Evolutionary conservation across 352 stramenopile species (phyloP), one percentile per base, ranked within the genome.

Genomic region (Globisporangium cystogenes): DNA sequence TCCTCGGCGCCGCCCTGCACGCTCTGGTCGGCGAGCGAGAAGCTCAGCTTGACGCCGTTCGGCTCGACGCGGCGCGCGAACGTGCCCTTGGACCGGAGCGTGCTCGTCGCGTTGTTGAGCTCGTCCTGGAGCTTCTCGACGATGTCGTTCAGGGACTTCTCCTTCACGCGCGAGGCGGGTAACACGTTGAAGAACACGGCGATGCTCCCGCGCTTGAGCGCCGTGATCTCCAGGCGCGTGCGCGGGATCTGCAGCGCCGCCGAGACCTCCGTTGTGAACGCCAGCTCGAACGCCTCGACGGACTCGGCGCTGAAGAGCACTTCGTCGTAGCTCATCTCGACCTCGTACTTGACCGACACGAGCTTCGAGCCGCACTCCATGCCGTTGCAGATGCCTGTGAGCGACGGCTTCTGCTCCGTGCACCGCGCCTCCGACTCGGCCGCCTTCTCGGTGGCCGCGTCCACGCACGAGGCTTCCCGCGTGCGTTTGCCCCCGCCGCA

Each of bases 321-420:
- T 46, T 90, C 79, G 53, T 90, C 76, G 61, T 76, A 90, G 51
- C 75, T 76, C 66, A 86, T 86, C 60, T 90, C 76, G 8, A 90
- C 69, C 53, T 86, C 55, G 62, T 87, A 90, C 48, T 66, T 71
- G 49, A 87, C 68, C 11, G 71, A 67, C 23, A 88, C 74, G 16
- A 84, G 67, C 55, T 85, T 87, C 16, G 74, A 85, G 14, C 79
- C 79, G 48, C 79, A 90, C 45, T 87, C 76, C 63, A 90, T 86
- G 35, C 78, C 70, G 41, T 89, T 89, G 70, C 78, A 89, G 24
- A 89, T 87, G 11, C 69, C 74, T 18, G 76, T 72, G 21, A 79
- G 58, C 29, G 74, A 74, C 4, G 78, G 78, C 42, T 83, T 84
- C 33, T 67, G 69, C 1, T 42, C 15, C 0, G 55, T 33, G 18